Conservation (phyloP, 2,329 filamentous ascomycete species). For the Decorospora gaudefroyi region DNA sequence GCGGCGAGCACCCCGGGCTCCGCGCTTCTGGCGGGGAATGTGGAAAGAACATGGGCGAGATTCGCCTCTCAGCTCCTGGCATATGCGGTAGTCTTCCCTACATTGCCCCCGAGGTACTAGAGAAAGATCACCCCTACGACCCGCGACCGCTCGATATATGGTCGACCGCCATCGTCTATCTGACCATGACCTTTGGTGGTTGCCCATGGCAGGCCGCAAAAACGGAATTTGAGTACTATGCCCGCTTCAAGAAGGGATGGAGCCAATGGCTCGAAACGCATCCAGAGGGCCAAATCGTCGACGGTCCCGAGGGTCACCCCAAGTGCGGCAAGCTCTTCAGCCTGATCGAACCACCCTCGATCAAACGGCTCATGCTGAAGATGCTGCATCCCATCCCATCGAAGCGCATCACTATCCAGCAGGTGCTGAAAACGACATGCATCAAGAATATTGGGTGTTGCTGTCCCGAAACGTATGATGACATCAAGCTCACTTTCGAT, state of each 20-base stretch:
- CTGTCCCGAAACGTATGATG: conserved; percentile 70
- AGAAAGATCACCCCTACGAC: conserved; percentile 69
- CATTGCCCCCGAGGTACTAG: conserved; percentile 82
- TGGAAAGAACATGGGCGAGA: conserved; percentile 70
- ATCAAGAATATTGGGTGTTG: conserved; percentile 79
- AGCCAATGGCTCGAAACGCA: conserved; percentile 66
- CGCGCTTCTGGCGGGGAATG: conserved; percentile 73
- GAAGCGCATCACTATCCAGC: conserved; percentile 69
- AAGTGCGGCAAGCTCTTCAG: conserved; percentile 67
- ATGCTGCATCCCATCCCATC: conserved; percentile 82
- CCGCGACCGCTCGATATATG: conserved; percentile 82
- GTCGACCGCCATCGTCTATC: conserved; percentile 81
- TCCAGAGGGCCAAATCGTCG: conserved; percentile 56
- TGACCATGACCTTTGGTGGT: conserved; percentile 73
- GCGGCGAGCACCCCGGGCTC: conserved; percentile 77
- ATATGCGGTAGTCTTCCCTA: conserved; percentile 86
- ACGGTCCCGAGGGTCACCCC: conserved; percentile 64
- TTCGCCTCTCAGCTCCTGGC: conserved; percentile 74
- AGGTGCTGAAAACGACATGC: conserved; percentile 72
- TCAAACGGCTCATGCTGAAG: conserved; percentile 72
- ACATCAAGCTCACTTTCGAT: conserved; percentile 64
- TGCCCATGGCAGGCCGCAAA: conserved; percentile 75
- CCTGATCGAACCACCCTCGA: conserved; percentile 65
- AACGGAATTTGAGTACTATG: conserved; percentile 60
- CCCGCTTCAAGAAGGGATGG: conserved; percentile 69